Evolutionary conservation across 2,329 filamentous ascomycete species (phyloP), one percentile per base, ranked within the genome.

Genomic region (Ambrosiella xylebori): DNA sequence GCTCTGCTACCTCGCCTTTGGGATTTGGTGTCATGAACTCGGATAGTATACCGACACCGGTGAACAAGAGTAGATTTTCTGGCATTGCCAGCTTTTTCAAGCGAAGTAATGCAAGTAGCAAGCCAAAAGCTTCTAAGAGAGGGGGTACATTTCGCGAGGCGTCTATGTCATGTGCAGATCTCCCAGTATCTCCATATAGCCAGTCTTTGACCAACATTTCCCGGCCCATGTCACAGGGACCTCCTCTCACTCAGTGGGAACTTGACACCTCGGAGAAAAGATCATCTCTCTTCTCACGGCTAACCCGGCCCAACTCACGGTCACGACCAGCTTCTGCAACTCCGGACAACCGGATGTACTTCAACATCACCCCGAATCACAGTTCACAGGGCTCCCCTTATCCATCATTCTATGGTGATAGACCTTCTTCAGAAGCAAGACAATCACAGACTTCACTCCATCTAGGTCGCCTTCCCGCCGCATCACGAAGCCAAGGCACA

Each of bases 21-120:
- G 52, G 55, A 2, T 54, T 54, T 37, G 59, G 49, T 36, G 38
- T 60, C 1, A 60, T 60, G 51, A 60, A 35, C 40, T 57, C 59
- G 2, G 59, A 56, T 35, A 60, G 39, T n/a, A 52, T 55, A 7
- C 53, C 55, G 4, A 35, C 55, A 5, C 51, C 56, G 0, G 37
- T 15, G 39, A 57, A 52, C 44, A 60, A 56, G 45, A 50, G 50
- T 13, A 55, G 59, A 7, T 57, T 60, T 13, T 60, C 59, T 17
- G 44, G 51, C 2, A 38, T 57, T 39, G 15, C 51, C 7, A 45
- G 40, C 5, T 39, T 59, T 19, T 60, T 60, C 55, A 56, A 53
- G 39, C 52, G 44, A 35, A 55, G 51, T 36, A 44, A 45, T 36
- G 52, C 52, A 27, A 19, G 7, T 27, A 36, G 13, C 19, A 40